Evolutionary conservation across 108 stramenopile genomes (phyloP).

Genomic region (Nitzschia inconspicua): DNA sequence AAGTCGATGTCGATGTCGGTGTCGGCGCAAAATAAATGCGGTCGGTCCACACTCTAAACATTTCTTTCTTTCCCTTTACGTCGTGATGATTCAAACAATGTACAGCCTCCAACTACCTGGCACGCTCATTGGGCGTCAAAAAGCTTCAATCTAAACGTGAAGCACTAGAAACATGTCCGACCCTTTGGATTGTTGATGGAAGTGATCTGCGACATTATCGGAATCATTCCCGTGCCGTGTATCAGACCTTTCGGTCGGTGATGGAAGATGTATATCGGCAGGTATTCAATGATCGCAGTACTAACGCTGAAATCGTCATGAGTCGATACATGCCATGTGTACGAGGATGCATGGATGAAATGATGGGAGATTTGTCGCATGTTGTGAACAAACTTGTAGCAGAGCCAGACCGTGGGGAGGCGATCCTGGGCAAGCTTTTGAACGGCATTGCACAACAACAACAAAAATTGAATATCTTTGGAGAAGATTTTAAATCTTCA

Average conservation of each 20-base stretch:
- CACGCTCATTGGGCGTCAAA: slow-evolving; percentile 42
- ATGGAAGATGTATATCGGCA: slow-evolving; percentile 5
- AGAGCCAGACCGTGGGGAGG: background rate
- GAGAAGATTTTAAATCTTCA: slow-evolving; percentile 20
- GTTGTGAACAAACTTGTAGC: slow-evolving; percentile 16
- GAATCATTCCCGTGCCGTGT: slow-evolving; percentile 33
- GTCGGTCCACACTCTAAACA: too few relatives aligned
- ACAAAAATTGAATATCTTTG: slow-evolving; percentile 31
- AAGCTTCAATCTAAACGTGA: slow-evolving; percentile 36
- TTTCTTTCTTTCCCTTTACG: too few relatives aligned
- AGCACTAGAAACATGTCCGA: slow-evolving; percentile 42
- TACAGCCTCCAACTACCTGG: slow-evolving; percentile 59
- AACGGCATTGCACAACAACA: background rate
- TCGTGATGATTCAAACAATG: too few relatives aligned
- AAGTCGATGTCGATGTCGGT: too few relatives aligned
- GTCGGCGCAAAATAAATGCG: too few relatives aligned
- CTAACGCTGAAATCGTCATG: background rate
- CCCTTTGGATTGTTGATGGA: slow-evolving; percentile 53
- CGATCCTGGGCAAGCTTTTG: background rate
- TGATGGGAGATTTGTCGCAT: slow-evolving; percentile 49
- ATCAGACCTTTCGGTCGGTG: slow-evolving; percentile 43
- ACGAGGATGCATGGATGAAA: slow-evolving; percentile 52
- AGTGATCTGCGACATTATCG: slow-evolving; percentile 49
- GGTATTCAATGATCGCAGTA: background rate
- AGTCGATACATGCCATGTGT: slow-evolving; percentile 8